These are phyloP conservation scores for Cyberlindnera misumaiensis DNA, from an alignment of 805 yeast species.

Conservation along the genomic window DNA sequence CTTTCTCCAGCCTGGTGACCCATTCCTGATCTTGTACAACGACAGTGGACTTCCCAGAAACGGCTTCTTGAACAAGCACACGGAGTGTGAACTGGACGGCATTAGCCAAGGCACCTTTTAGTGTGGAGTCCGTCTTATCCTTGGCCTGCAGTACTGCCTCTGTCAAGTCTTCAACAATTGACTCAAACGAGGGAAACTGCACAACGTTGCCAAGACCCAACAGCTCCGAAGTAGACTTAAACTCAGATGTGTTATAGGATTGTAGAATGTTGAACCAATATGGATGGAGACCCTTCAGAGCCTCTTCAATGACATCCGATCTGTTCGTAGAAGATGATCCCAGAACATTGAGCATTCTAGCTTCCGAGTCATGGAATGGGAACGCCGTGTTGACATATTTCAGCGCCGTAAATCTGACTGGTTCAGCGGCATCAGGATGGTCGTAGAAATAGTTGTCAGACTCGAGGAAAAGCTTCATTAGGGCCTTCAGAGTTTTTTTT, in stretches of 20 bases:
- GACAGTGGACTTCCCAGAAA: slow-evolving; percentile 44
- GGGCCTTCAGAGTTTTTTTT: slow-evolving; percentile 35
- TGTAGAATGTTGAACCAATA: slow-evolving; percentile 60
- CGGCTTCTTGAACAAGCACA: slow-evolving; percentile 59
- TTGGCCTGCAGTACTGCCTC: slow-evolving; percentile 21
- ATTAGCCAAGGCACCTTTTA: slow-evolving; percentile 29
- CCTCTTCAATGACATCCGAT: slow-evolving; percentile 74
- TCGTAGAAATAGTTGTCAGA: slow-evolving; percentile 26
- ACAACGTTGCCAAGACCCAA: slow-evolving; percentile 33
- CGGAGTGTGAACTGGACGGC: slow-evolving; percentile 51
- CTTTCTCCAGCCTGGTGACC: slow-evolving; percentile 61
- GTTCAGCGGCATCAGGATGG: slow-evolving; percentile 30
- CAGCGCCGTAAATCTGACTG: slow-evolving; percentile 57
- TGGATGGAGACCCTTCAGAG: slow-evolving; percentile 75
- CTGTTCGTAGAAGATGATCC: slow-evolving; percentile 55
- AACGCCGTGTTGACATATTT: slow-evolving; percentile 59
- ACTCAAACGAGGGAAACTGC: slow-evolving; percentile 49
- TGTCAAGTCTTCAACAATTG: slow-evolving; percentile 29
- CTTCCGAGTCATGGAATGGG: slow-evolving; percentile 60
- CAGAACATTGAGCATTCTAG: slow-evolving; percentile 58
- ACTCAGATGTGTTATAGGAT: slow-evolving; percentile 38
- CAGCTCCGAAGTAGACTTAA: slow-evolving; percentile 37
- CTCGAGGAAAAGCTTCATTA: slow-evolving; percentile 30
- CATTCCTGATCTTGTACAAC: slow-evolving; percentile 68
- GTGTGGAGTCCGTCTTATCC: slow-evolving; percentile 20